A percentile compares a stretch with the other conserved stretches of the same genome.
These are phyloP conservation scores for Diplocarpon rosae DNA, from an alignment of 2,329 filamentous ascomycete species.

Conservation along the genomic window DNA sequence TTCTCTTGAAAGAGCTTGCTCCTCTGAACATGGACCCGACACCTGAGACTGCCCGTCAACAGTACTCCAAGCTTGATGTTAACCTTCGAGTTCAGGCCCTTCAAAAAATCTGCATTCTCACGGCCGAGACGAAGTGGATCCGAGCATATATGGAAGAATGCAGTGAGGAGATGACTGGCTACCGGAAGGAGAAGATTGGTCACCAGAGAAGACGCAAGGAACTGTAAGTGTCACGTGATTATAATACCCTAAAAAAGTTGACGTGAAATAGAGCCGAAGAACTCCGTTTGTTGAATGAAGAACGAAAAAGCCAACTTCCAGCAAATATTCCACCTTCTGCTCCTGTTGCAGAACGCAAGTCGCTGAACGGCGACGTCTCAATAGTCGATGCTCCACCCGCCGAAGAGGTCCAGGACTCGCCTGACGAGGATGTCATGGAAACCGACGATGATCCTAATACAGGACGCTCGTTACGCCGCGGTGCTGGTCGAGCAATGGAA, in stretches of 20 bases:
- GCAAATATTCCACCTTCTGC: slow-evolving; percentile 61
- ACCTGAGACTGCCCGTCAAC: slow-evolving; percentile 57
- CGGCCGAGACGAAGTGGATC: slow-evolving; percentile 74
- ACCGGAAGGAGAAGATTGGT: slow-evolving; percentile 92
- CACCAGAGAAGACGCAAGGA: slow-evolving; percentile 68
- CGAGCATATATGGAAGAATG: slow-evolving; percentile 86
- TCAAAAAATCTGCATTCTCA: slow-evolving; percentile 78
- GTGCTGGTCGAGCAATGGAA: slow-evolving; percentile 59
- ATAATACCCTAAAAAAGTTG: slow-evolving; percentile 13
- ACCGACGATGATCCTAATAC: slow-evolving; percentile 56
- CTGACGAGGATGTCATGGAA: slow-evolving; percentile 51
- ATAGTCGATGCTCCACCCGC: slow-evolving; percentile 45
- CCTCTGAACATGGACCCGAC: slow-evolving; percentile 67
- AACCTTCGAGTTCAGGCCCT: slow-evolving; percentile 73
- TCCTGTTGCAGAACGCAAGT: slow-evolving; percentile 38
- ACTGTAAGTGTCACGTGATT: slow-evolving; percentile 37
- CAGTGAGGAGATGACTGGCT: slow-evolving; percentile 85
- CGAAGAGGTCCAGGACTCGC: slow-evolving; percentile 44
- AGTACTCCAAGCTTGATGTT: slow-evolving; percentile 68
- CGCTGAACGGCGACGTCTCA: slow-evolving; percentile 43
- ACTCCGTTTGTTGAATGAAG: slow-evolving; percentile 57
- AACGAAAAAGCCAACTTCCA: slow-evolving; percentile 61
- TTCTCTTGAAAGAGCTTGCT: slow-evolving; percentile 69
- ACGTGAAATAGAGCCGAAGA: slow-evolving; percentile 50
- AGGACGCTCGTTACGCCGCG: slow-evolving; percentile 47